Base-by-base conservation (phyloP, 441 rosid genomes). In the Macaranga tanarius region DNA sequence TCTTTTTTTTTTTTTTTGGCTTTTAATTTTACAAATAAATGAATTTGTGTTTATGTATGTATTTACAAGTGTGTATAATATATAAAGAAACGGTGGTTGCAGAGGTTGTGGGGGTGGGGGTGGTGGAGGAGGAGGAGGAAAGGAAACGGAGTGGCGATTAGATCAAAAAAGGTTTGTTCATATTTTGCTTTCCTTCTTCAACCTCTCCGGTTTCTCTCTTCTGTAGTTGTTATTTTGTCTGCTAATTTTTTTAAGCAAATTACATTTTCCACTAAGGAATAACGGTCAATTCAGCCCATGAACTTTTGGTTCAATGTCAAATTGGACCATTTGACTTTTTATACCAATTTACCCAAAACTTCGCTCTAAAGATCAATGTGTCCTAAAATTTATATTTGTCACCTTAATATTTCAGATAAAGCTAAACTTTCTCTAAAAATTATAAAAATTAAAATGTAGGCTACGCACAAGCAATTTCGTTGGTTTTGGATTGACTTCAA, bases 81-180 rank as follows among this genome's bases (percentile, higher is more conserved):
- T 51, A 45, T 0, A 17, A 9, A 15, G 56, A 3, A 5, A 48
- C 52, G 17, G 19, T 19, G 59, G 70, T 17, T 11, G 1, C 15
- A 16, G n/a, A 8, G 54, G 22, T 7, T 70, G 73, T 2, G 61
- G 23, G 11, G 23, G 42, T 10, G 70, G 25, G 5, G 59, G 22
- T 13, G n/a, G 19, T 7, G 42, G 40, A 28, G 51, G 67, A 42
- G 47, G 54, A 17, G 62, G 61, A 5, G 62, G 48, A 42, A 26
- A 7, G 51, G 47, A 74, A 51, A 58, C 45, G 42, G 48, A 52
- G 50, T 59, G 34, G 56, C 16, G 38, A 4, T 1, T 69, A 15
- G 72, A 71, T 71, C 60, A 71, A 48, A 47, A 51, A 42, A 72
- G 19, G 67, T 38, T 52, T 15, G 51, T 51, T 62, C 51, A 63